Conservation (phyloP, 164 flowering plant species). For the Nymphaea thermarum region DNA sequence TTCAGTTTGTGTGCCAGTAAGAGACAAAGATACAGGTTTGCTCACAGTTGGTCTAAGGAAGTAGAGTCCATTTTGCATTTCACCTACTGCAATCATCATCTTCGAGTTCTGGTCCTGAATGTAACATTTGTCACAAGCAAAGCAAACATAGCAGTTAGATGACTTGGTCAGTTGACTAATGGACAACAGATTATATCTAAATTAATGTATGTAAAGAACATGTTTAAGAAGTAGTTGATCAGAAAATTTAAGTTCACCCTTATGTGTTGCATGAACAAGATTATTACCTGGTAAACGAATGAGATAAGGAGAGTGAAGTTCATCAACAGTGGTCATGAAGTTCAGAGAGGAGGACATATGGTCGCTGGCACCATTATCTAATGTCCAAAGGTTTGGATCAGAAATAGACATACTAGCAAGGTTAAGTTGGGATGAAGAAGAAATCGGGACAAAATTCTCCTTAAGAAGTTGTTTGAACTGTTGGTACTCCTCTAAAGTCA, state of each 20-base stretch:
- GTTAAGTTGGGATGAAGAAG: not conserved
- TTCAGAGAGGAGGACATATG: not conserved
- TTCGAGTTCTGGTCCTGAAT: not conserved
- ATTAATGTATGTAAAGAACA: not conserved
- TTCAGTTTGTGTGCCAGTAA: not conserved
- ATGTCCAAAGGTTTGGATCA: not conserved
- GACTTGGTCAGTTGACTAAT: not conserved
- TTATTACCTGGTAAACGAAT: not conserved
- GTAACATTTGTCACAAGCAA: not conserved
- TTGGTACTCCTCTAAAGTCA: too few relatives aligned
- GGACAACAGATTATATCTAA: not conserved
- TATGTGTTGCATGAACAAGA: not conserved
- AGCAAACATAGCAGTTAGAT: not conserved
- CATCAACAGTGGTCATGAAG: not conserved
- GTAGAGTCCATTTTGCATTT: not conserved
- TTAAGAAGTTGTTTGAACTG: not conserved
- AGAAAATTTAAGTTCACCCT: not conserved
- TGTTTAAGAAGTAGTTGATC: not conserved
- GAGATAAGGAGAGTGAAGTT: not conserved
- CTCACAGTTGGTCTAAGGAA: not conserved
- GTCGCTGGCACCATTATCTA: not conserved
- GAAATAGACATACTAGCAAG: not conserved
- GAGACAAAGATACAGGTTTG: not conserved
- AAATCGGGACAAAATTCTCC: not conserved
- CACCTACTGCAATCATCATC: conserved; percentile 1